These are phyloP conservation scores for Colletotrichum lentis DNA, from an alignment of 2,329 filamentous ascomycete species.

Conservation along the genomic window DNA sequence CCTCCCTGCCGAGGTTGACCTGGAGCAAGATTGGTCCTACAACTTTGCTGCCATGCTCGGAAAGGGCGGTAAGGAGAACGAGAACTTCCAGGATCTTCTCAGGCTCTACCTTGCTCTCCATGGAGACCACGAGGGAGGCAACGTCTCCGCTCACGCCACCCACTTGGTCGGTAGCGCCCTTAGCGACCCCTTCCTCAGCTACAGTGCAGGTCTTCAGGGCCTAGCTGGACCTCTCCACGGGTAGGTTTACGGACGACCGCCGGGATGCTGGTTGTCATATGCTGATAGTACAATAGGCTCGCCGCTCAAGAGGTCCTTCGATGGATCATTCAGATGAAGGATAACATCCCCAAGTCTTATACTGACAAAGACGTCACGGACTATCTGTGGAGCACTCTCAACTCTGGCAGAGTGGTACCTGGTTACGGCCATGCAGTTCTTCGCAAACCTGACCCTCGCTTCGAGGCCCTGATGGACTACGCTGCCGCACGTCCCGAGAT, in stretches of 20 bases:
- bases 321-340: conserved; percentile 97
- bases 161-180: conserved; percentile 95
- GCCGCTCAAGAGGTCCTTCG: conserved; percentile 96
- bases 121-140: conserved; percentile 97
- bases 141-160: conserved; percentile 94
- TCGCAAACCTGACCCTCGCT: conserved; percentile 95
- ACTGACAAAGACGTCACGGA: conserved; percentile 82
- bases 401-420: conserved; percentile 91
- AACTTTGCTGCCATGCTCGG: conserved; percentile 98
- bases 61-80: conserved; percentile 85
- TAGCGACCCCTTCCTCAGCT: conserved; percentile 93
- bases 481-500: conserved; percentile 86
- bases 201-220: conserved; percentile 93
- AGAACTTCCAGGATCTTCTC: conserved; percentile 94
- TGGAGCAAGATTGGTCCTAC: conserved; percentile 94
- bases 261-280: too few species aligned
- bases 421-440: conserved; percentile 96
- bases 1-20: conserved; percentile 78
- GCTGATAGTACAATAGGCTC: conserved; percentile 60
- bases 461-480: conserved; percentile 96
- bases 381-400: conserved; percentile 93
- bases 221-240: conserved; percentile 79
- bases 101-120: conserved; percentile 95
- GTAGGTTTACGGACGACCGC: conserved; percentile 10
- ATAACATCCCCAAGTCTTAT: conserved; percentile 80